These are phyloP conservation scores for Huntiella savannae DNA, from an alignment of 2,329 filamentous ascomycete genomes.

Conservation along the genomic window DNA sequence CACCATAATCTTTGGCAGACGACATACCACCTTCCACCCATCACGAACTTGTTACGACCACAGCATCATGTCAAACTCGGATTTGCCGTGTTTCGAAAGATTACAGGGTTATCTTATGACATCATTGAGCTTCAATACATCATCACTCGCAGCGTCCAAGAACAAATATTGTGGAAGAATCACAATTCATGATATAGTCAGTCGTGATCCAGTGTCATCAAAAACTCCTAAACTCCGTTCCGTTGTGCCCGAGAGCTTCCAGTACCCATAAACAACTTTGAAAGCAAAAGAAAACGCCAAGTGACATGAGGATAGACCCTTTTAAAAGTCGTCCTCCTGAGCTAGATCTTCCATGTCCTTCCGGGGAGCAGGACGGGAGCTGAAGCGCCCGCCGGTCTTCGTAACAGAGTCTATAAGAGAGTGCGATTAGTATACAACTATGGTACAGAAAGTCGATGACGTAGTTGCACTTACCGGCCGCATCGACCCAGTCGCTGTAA, in stretches of 20 bases:
- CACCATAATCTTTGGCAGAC: no score
- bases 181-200: not conserved
- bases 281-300: not conserved
- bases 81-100: no score
- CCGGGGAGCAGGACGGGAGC: slow-evolving; percentile 6
- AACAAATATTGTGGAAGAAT: not conserved
- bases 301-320: not conserved
- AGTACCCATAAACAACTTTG: not conserved
- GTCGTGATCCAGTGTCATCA: no score
- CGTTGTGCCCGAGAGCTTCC: not conserved
- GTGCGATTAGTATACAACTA: not conserved
- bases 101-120: not conserved
- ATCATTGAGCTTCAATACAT: not conserved
- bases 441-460: not conserved
- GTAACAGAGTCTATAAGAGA: slow-evolving; percentile 7
- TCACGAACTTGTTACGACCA: no score
- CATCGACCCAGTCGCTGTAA: slow-evolving; percentile 96
- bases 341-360: slow-evolving; percentile 8
- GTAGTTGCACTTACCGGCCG: slow-evolving; percentile 31
- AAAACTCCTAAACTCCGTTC: slow-evolving; percentile 4
- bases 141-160: not conserved
- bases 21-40: no score
- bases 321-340: slow-evolving; percentile 8
- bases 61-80: no score
- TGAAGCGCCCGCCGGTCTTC: slow-evolving; percentile 8